phyloP scores from a whole-genome alignment of 208 protist genomes.

The Trypanosoma grayi region DNA sequence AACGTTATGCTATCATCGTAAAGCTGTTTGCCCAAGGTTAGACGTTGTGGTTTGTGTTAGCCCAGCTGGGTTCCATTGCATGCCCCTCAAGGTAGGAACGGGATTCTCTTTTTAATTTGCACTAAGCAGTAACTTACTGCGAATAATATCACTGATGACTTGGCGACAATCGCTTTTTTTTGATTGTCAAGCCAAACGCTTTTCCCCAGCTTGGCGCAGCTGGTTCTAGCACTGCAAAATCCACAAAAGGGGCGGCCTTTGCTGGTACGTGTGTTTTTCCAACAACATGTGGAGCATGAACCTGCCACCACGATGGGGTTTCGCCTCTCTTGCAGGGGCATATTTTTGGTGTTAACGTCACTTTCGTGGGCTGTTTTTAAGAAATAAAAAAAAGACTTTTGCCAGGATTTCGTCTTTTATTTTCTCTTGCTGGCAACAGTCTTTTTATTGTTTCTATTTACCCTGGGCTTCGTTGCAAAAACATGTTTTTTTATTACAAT shows the following conservation, averaged over 20 bases:
- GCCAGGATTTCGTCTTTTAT: too few relatives aligned
- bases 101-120: slow-evolving; percentile 7
- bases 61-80: slow-evolving; percentile 6
- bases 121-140: neutral
- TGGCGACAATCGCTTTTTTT: neutral
- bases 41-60: slow-evolving; percentile 3
- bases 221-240: neutral
- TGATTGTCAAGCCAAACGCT: neutral
- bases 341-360: too few relatives aligned
- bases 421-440: too few relatives aligned
- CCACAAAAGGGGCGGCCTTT: neutral
- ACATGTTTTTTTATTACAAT: too few relatives aligned
- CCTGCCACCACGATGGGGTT: neutral
- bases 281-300: neutral
- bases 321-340: too few relatives aligned
- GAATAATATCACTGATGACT: neutral
- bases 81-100: neutral
- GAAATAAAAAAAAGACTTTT: too few relatives aligned
- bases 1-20: slow-evolving; percentile 8
- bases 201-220: slow-evolving; percentile 5
- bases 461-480: too few relatives aligned
- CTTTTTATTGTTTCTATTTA: too few relatives aligned
- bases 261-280: neutral
- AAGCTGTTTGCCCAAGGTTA: neutral
- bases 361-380: too few relatives aligned